A percentile compares a stretch with the other conserved stretches of the same genome.
Evolutionary conservation across 2,329 filamentous ascomycete genomes (phyloP).

Genomic region (Venturia effusa): DNA sequence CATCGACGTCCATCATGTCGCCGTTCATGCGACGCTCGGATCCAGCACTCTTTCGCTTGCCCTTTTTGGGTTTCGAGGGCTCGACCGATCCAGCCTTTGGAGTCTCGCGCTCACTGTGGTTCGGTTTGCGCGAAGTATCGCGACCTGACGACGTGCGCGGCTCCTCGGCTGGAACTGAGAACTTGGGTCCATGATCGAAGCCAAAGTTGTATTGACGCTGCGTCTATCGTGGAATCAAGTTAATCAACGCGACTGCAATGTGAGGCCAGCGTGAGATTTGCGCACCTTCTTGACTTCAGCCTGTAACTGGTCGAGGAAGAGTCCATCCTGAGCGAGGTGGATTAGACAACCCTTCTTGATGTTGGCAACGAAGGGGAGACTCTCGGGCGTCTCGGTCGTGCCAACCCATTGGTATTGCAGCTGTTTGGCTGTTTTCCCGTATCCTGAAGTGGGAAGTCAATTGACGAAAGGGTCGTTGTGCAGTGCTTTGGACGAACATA

Average conservation of each 20-base stretch:
- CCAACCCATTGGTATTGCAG: slow-evolving; percentile 51
- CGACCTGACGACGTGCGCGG: neutral
- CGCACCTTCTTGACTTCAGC: slow-evolving; percentile 25
- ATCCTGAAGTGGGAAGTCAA: slow-evolving; percentile 33
- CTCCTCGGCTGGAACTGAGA: slow-evolving; percentile 26
- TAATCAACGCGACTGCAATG: neutral
- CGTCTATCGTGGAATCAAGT: neutral
- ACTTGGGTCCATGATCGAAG: slow-evolving; percentile 27
- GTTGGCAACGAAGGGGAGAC: slow-evolving; percentile 48
- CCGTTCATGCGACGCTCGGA: slow-evolving; percentile 29
- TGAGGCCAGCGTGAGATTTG: neutral
- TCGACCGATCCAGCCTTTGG: slow-evolving; percentile 3
- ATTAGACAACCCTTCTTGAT: slow-evolving; percentile 50
- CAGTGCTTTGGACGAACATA: slow-evolving; percentile 41
- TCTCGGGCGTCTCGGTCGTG: slow-evolving; percentile 40
- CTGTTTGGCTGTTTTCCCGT: slow-evolving; percentile 48
- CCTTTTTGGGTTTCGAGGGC: neutral
- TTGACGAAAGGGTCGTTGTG: slow-evolving; percentile 12
- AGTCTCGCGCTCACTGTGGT: neutral
- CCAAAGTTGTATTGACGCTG: slow-evolving; percentile 26
- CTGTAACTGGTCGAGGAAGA: slow-evolving; percentile 37
- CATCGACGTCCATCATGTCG: slow-evolving; percentile 37
- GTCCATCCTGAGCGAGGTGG: slow-evolving; percentile 51
- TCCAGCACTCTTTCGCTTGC: slow-evolving; percentile 22
- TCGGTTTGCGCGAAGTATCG: neutral